Evolutionary conservation across 768 basidiomycete genomes (phyloP).

Genomic region (Amyloporia xantha): DNA sequence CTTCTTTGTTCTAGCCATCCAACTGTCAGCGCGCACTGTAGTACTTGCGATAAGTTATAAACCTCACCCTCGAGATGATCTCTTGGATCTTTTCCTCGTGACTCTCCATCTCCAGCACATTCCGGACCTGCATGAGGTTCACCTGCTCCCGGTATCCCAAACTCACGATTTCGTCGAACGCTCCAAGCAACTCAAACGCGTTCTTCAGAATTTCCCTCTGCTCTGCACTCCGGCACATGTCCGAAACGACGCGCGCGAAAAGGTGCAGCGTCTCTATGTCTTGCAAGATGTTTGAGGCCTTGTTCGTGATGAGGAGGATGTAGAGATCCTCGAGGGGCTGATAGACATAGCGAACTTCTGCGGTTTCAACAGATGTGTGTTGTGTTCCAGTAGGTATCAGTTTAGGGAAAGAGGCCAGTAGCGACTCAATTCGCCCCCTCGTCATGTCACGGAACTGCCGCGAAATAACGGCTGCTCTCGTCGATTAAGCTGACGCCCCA

Average conservation of each 20-base stretch:
- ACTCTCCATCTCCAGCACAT: constrained; percentile 81
- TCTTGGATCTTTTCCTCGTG: constrained; percentile 96
- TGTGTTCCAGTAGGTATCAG: constrained; percentile 92
- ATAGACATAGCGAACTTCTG: constrained; percentile 95
- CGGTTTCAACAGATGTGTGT: constrained; percentile 93
- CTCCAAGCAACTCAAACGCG: constrained; percentile 88
- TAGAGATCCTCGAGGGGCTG: constrained; percentile 96
- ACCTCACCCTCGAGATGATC: constrained; percentile 85
- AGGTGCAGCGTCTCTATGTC: constrained; percentile 96
- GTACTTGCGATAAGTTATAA: neutral
- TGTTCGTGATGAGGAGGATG: constrained; percentile 96
- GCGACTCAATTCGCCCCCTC: constrained; percentile 86
- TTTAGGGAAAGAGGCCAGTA: constrained; percentile 95
- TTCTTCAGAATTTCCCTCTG: constrained; percentile 88
- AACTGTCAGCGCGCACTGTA: neutral
- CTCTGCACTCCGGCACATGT: constrained; percentile 79
- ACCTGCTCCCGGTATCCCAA: constrained; percentile 80
- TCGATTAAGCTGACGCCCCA: neutral
- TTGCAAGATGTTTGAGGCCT: constrained; percentile 97
- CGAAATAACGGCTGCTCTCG: constrained; percentile 78
- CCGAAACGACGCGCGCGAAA: constrained; percentile 88
- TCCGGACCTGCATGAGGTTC: constrained; percentile 73
- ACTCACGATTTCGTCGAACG: constrained; percentile 95
- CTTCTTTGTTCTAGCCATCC: constrained; percentile 82
- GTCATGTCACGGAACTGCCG: constrained; percentile 95